Base-by-base conservation (phyloP, 768 basidiomycete species). In the Amanita rimosa region DNA sequence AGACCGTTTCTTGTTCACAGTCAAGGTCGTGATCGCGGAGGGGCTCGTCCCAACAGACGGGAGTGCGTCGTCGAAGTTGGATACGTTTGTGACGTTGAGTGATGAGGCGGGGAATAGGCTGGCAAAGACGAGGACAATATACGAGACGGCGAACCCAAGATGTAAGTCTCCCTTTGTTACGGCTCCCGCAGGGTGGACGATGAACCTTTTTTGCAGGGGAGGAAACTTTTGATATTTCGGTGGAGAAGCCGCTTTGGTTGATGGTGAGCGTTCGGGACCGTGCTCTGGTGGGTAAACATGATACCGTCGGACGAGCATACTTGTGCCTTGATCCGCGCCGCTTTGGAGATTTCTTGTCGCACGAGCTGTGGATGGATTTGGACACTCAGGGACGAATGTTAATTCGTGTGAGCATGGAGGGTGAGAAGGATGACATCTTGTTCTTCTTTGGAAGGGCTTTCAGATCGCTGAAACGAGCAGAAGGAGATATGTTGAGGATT, bases 401-500 rank as follows among this genome's bases (percentile, higher is more conserved):
- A 33, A 69, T 96, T 27, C 78, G 96, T 16, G 76, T 98, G 50
- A 94, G 91, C 60, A 96, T 98, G 93, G 96, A 99, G 60, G 93
- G 94, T 46, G 96, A 98, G 73, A 93, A 95, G 66, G 93, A 96
- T 57, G 96, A 99, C 61, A 89, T 92, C 6, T 88, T 88, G 56
- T 99, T 96, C 71, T 94, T 87, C 71, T 99, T 98, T 58, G 96
- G 96, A 22, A 76, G 93, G 27, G 95, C 85, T 3, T 99, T 99
- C 74, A 75, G 95, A 40, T 90, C 83, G 34, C 63, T 99, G 55
- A 97, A 97, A 66, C 72, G 93, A 27, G 89, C 92, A 0, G 92
- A 98, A 60, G 81, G 77, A 19, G 95, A 99, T 58, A 97, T 99
- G 95, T 78, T 93, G 46, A 75, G 94, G 9, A 87, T 87, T 31